Conservation (phyloP, 495 filamentous ascomycete genomes). For the Hypoxylon trugodes region DNA sequence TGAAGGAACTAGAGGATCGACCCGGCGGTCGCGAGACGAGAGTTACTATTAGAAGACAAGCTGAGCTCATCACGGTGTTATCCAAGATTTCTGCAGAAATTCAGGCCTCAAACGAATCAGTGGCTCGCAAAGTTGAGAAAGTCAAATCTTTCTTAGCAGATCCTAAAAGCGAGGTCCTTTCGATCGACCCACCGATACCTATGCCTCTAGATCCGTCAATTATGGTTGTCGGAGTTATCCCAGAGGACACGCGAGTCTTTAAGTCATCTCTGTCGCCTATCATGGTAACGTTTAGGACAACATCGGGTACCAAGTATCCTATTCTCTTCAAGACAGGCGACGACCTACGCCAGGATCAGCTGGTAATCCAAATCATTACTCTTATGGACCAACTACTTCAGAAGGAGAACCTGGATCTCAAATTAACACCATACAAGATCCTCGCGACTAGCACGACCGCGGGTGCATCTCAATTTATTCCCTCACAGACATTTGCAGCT, state of each 20-base stretch:
- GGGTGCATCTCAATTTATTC: slow-evolving; percentile 91
- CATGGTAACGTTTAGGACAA: slow-evolving; percentile 88
- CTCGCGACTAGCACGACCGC: slow-evolving; percentile 90
- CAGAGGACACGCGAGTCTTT: slow-evolving; percentile 90
- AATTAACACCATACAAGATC: slow-evolving; percentile 94
- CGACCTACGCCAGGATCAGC: slow-evolving; percentile 95
- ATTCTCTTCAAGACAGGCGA: slow-evolving; percentile 98
- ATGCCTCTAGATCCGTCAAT: slow-evolving; percentile 89
- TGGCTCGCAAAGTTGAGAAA: slow-evolving; percentile 79
- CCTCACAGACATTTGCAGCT: slow-evolving; percentile 80
- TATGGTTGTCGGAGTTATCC: slow-evolving; percentile 76
- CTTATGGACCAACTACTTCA: slow-evolving; percentile 96
- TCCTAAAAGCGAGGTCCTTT: slow-evolving; percentile 83
- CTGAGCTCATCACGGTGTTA: slow-evolving; percentile 85
- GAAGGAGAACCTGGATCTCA: slow-evolving; percentile 97
- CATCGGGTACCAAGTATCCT: slow-evolving; percentile 78
- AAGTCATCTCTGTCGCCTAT: slow-evolving; percentile 93
- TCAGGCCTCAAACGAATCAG: slow-evolving; percentile 78
- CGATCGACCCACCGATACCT: slow-evolving; percentile 86
- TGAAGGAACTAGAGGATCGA: slow-evolving; percentile 75
- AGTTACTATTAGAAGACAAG: slow-evolving; percentile 82
- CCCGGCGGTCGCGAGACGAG: slow-evolving; percentile 73
- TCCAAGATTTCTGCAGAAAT: slow-evolving; percentile 91
- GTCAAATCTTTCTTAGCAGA: slow-evolving; percentile 85
- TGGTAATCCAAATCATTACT: slow-evolving; percentile 97